Conservation (phyloP, 306 rosid genomes). For the Astragalus glycyphyllos region DNA sequence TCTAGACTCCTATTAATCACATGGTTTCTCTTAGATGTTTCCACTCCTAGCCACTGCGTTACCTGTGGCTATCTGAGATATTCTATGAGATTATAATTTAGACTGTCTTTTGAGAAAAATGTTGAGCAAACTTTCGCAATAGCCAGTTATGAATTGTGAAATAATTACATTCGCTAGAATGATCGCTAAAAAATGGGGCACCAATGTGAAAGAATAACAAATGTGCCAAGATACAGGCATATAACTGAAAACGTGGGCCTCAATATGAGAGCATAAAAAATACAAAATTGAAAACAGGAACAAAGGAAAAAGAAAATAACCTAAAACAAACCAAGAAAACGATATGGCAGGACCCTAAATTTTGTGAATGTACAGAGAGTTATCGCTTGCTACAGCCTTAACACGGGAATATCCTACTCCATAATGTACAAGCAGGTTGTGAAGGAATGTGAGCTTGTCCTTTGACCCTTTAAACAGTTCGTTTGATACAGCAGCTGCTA, state of each 20-base stretch:
- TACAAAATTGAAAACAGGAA: slow-evolving; percentile 39
- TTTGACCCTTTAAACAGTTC: slow-evolving; percentile 36
- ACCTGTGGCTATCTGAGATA: too few species aligned
- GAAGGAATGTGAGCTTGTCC: slow-evolving; percentile 41
- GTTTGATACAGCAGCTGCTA: slow-evolving; percentile 42
- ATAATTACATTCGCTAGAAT: slow-evolving; percentile 40
- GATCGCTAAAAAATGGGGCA: slow-evolving; percentile 46
- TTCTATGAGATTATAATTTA: background rate
- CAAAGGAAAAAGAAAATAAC: slow-evolving; percentile 28
- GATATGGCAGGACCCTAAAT: slow-evolving; percentile 40
- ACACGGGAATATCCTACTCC: slow-evolving; percentile 40
- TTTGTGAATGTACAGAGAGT: slow-evolving; percentile 49
- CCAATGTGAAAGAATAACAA: slow-evolving; percentile 57
- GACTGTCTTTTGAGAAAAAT: background rate
- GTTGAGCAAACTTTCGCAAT: slow-evolving; percentile 4
- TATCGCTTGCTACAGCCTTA: slow-evolving; percentile 42
- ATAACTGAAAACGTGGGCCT: slow-evolving; percentile 45
- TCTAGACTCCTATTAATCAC: too few species aligned
- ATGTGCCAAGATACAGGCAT: slow-evolving; percentile 44
- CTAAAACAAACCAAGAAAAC: slow-evolving; percentile 40
- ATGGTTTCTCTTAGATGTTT: too few species aligned
- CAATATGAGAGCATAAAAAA: slow-evolving; percentile 45
- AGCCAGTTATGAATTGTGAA: slow-evolving; percentile 36
- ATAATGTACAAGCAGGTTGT: slow-evolving; percentile 52
- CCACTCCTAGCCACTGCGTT: too few species aligned